These are phyloP conservation scores for Thalassiosira livingstoniorum DNA, from an alignment of 352 stramenopile genomes.

Conservation along the genomic window DNA sequence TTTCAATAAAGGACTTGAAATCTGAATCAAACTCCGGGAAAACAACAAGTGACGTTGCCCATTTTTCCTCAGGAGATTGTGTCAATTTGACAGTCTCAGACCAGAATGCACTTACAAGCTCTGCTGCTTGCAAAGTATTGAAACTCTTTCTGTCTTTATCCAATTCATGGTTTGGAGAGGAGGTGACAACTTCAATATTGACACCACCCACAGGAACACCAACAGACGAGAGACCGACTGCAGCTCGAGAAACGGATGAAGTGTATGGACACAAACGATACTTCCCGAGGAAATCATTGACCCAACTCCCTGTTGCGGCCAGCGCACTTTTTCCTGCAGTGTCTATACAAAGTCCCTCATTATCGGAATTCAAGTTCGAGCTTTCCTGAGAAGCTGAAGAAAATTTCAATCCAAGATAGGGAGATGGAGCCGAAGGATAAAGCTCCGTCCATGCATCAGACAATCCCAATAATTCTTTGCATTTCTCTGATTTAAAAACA, in stretches of 20 bases:
- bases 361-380: background rate
- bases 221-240: conserved; percentile 58
- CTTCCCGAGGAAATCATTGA: conserved; percentile 56
- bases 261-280: conserved; percentile 66
- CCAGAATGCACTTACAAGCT: conserved; percentile 56
- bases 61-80: conserved; percentile 48
- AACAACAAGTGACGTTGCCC: conserved; percentile 62
- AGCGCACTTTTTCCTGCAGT: conserved; percentile 1
- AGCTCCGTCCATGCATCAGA: conserved; percentile 31
- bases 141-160: background rate
- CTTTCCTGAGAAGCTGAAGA: background rate
- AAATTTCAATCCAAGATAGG: conserved; percentile 35
- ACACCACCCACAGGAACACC: conserved; percentile 47
- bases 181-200: conserved; percentile 30
- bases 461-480: conserved; percentile 53
- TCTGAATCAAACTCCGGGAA: conserved; percentile 60
- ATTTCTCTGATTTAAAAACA: conserved; percentile 46
- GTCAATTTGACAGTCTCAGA: conserved; percentile 40
- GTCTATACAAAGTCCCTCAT: background rate
- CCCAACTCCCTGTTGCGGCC: conserved; percentile 45
- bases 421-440: conserved; percentile 41
- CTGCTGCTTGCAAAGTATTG: conserved; percentile 16
- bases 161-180: background rate
- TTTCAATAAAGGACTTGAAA: conserved; percentile 56
- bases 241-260: conserved; percentile 46